These are phyloP conservation scores for Helminthosporium solani DNA, from an alignment of 2,329 filamentous ascomycete species.

Conservation along the genomic window DNA sequence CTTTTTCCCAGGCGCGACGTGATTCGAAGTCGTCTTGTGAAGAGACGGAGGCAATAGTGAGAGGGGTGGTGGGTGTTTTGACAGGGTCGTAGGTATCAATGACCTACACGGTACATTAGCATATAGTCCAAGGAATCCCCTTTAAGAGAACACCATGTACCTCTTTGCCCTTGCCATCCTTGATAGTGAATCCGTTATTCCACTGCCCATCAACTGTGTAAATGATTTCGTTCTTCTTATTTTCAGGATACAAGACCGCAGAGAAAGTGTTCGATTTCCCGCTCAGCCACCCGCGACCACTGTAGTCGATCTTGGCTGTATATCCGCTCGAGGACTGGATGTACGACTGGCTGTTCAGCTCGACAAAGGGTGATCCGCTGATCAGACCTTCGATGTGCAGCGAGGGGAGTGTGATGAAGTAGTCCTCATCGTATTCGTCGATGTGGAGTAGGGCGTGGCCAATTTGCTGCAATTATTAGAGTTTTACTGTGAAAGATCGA, in stretches of 20 bases:
- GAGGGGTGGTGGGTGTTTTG: constrained; percentile 58
- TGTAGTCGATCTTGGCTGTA: constrained; percentile 88
- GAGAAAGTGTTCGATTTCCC: constrained; percentile 93
- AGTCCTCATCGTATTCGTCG: constrained; percentile 66
- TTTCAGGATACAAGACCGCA: constrained; percentile 70
- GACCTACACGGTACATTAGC: constrained; percentile 24
- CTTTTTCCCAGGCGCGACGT: constrained; percentile 82
- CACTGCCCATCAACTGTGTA: constrained; percentile 90
- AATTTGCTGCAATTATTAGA: constrained; percentile 59
- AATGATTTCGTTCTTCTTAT: constrained; percentile 68
- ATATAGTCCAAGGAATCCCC: too few species aligned
- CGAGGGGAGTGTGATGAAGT: constrained; percentile 86
- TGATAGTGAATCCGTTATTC: constrained; percentile 80
- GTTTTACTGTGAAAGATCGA: not conserved
- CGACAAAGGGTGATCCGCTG: constrained; percentile 82
- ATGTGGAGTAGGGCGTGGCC: constrained; percentile 84
- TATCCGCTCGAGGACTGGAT: constrained; percentile 86
- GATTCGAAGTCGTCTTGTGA: constrained; percentile 86
- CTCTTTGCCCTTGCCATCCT: constrained; percentile 58
- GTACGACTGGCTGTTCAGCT: constrained; percentile 80
- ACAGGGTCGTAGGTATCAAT: constrained; percentile 51
- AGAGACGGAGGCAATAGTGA: constrained; percentile 70
- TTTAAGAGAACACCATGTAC: constrained; percentile 5
- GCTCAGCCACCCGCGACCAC: constrained; percentile 88
- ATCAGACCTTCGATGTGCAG: constrained; percentile 94